phyloP scores from a whole-genome alignment of 495 filamentous ascomycete genomes.

The Penicillium coffeae region DNA sequence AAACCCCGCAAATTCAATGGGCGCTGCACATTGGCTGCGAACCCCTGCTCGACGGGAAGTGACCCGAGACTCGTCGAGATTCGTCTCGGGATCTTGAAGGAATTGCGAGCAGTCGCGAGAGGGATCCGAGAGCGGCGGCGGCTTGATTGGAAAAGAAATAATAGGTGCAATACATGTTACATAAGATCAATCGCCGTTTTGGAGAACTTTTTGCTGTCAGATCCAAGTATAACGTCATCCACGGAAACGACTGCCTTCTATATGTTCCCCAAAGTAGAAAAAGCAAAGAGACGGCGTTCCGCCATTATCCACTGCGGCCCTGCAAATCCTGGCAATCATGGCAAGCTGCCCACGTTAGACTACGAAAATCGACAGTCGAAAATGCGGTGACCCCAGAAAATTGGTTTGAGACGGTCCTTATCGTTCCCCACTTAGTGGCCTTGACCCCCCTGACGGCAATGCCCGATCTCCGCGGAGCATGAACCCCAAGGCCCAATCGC shows the following conservation, averaged over 20 bases:
- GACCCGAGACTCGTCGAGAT: not conserved
- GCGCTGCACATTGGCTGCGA: not conserved
- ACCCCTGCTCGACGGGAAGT: not conserved
- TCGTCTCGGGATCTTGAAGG: no score
- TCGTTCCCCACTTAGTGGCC: constrained; percentile 12
- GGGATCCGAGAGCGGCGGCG: not conserved
- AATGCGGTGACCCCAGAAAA: constrained; percentile 1
- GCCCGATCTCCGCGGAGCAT: constrained; percentile 22
- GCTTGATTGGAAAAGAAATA: not conserved
- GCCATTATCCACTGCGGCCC: not conserved
- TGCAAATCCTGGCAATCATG: not conserved
- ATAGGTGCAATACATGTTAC: not conserved
- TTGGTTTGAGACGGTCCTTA: not conserved
- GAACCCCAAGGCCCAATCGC: constrained; percentile 2
- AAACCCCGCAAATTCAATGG: constrained; percentile 16
- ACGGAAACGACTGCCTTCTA: not conserved
- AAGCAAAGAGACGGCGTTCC: not conserved
- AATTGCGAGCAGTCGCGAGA: no score
- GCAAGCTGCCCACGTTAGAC: not conserved
- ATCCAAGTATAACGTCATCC: not conserved
- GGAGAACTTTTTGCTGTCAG: not conserved
- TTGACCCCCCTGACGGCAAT: constrained; percentile 14
- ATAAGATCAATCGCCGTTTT: not conserved
- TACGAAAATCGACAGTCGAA: not conserved
- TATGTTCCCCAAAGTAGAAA: not conserved